Evolutionary conservation across 2,329 filamentous ascomycete species (phyloP), one percentile per base, ranked within the genome.

Genomic region (Fonsecaea monophora): DNA sequence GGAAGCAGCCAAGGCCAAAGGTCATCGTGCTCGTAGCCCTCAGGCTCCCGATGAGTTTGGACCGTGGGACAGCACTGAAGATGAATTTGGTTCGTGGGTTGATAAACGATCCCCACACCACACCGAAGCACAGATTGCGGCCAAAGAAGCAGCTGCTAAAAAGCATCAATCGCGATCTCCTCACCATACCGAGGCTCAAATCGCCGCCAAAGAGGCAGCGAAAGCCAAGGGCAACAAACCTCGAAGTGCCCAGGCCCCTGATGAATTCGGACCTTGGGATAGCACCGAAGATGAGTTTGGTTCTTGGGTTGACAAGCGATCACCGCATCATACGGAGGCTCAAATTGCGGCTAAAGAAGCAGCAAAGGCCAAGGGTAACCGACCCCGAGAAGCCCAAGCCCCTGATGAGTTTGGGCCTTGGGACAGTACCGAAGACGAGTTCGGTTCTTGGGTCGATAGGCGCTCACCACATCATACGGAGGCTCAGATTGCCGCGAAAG

Each of bases 231-330:
- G 34, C 21, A 32, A 55, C 9, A 18, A 42, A 4, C 9, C 18
- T 4, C 40, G 50, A 13, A 55, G 45, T 40, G 38, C 40, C 38
- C 62, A 65, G 40, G 55, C 18, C 35, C 25, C 62, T 34, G 64
- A 67, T 25, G 64, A 67, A 32, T 63, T 67, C 45, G 62, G 62
- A 18, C 62, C 62, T 9, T 65, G 62, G 62, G 62, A 65, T 21
- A 65, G 62, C 45, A 48, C 30, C 45, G 55, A 54, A 42, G 62
- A 65, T 25, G 62, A 65, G 18, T 65, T 65, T 21, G 64, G 60
- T 15, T 62, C 59, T 10, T 67, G 59, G 64, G 40, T 67, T 4
- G 64, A 63, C 32, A 67, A 67, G 35, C 64, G 62, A 2, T 59
- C 61, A 7, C 56, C 57, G n/a, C 63, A 65, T 48, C 63, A 65